A percentile compares a stretch with the other conserved stretches of the same genome.
Conservation (phyloP, 176 grass and related monocot species). For the Stipa capillata region DNA sequence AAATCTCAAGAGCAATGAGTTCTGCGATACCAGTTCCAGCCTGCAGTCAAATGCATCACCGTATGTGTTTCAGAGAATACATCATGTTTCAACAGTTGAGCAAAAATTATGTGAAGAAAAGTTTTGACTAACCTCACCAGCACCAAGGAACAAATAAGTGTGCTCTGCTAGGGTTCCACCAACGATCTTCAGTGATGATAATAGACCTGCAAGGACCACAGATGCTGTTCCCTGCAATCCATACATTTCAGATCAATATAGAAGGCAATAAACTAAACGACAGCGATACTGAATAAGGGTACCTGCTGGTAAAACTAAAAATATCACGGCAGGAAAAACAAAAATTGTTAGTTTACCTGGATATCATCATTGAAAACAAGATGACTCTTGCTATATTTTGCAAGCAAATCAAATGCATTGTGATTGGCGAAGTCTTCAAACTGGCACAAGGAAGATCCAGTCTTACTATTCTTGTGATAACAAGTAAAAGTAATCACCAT, state of each 20-base stretch:
- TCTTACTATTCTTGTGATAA: slow-evolving; percentile 15
- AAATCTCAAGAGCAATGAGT: slow-evolving; percentile 95
- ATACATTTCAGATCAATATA: slow-evolving; percentile 22
- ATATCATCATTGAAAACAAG: slow-evolving; percentile 99
- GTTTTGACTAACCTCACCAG: slow-evolving; percentile 74
- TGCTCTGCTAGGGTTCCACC: slow-evolving; percentile 90
- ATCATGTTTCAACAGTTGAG: background rate
- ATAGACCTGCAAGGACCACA: slow-evolving; percentile 90
- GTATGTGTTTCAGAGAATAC: slow-evolving; percentile 6
- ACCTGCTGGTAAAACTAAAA: background rate
- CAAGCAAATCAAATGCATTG: slow-evolving; percentile 95
- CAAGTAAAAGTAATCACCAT: background rate
- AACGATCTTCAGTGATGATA: slow-evolving; percentile 68
- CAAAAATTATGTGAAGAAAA: background rate
- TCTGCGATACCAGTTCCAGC: slow-evolving; percentile 99
- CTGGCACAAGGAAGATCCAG: slow-evolving; percentile 36
- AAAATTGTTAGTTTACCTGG: slow-evolving; percentile 47
- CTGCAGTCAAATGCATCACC: slow-evolving; percentile 41
- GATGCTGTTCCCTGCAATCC: slow-evolving; percentile 90
- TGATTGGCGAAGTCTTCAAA: slow-evolving; percentile 99
- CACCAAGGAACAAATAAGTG: slow-evolving; percentile 98
- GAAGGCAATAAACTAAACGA: slow-evolving; percentile 5
- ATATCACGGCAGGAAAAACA: background rate
- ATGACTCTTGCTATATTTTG: slow-evolving; percentile 92
- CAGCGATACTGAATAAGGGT: background rate